Conservation (phyloP, 192 early-diverging fungal genomes). For the Backusella macrospora region DNA sequence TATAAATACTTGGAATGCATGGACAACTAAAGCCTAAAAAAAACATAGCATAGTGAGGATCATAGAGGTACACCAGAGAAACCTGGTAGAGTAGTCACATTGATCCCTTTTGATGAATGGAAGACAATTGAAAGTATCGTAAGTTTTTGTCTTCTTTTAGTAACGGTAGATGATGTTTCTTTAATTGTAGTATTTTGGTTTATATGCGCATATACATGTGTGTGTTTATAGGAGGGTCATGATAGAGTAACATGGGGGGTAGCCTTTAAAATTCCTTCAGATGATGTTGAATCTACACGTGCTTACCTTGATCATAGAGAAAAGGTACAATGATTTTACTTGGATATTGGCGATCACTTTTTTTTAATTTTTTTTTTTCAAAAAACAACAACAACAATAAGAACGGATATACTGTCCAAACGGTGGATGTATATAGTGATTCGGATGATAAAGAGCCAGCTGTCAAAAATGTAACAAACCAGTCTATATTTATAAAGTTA, state of each 20-base stretch:
- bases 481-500: background rate
- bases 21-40: constrained; percentile 28
- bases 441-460: constrained; percentile 35
- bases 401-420: constrained; percentile 79
- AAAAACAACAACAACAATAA: constrained; percentile 15
- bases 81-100: constrained; percentile 87
- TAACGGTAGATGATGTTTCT: background rate
- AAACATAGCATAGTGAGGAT: constrained; percentile 70
- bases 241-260: constrained; percentile 76
- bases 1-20: background rate
- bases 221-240: constrained; percentile 33
- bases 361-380: background rate
- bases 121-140: constrained; percentile 53
- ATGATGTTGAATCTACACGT: constrained; percentile 65
- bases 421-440: constrained; percentile 42
- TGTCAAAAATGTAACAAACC: constrained; percentile 54
- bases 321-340: constrained; percentile 49
- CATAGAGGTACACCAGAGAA: constrained; percentile 80
- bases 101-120: constrained; percentile 77
- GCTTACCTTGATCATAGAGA: constrained; percentile 86
- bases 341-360: background rate
- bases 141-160: constrained; percentile 21
- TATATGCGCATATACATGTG: background rate
- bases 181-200: constrained; percentile 25
- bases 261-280: constrained; percentile 74